Conservation (phyloP, 352 stramenopile genomes). For the Poterioochromonas sp. region DNA sequence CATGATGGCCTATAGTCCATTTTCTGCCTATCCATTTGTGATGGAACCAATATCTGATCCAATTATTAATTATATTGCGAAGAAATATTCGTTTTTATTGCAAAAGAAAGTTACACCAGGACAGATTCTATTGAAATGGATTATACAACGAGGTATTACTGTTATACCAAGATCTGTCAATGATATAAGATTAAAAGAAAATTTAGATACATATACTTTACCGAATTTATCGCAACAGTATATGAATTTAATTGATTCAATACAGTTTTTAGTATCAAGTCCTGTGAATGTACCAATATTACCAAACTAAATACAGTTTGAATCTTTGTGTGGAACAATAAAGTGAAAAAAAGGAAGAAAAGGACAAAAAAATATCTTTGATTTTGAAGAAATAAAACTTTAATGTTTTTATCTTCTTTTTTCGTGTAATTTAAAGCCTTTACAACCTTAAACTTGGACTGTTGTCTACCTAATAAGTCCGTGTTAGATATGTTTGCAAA, state of each 20-base stretch:
- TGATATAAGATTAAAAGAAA: not conserved
- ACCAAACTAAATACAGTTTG: too few relatives aligned
- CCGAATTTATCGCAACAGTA: not conserved
- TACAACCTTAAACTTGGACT: not conserved
- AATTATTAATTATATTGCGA: not conserved
- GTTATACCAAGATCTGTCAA: not conserved
- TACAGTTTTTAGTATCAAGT: not conserved
- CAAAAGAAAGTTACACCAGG: not conserved
- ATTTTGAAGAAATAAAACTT: too few relatives aligned
- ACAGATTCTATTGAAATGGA: slow-evolving; percentile 20
- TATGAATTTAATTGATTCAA: not conserved
- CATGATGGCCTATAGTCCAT: slow-evolving; percentile 19
- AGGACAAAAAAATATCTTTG: too few relatives aligned
- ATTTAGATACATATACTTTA: not conserved
- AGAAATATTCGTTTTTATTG: too few relatives aligned
- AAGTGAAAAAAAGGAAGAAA: too few relatives aligned
- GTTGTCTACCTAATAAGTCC: not conserved
- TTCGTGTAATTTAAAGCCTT: too few relatives aligned
- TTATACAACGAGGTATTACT: not conserved
- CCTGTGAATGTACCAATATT: not conserved
- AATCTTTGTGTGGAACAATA: too few relatives aligned
- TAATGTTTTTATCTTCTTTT: too few relatives aligned
- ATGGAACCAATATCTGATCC: not conserved
- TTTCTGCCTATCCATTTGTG: slow-evolving; percentile 23
- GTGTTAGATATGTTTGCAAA: not conserved